phyloP scores from a whole-genome alignment of 371 early-diverging fungal species.

The Rhizopus arrhizus region DNA sequence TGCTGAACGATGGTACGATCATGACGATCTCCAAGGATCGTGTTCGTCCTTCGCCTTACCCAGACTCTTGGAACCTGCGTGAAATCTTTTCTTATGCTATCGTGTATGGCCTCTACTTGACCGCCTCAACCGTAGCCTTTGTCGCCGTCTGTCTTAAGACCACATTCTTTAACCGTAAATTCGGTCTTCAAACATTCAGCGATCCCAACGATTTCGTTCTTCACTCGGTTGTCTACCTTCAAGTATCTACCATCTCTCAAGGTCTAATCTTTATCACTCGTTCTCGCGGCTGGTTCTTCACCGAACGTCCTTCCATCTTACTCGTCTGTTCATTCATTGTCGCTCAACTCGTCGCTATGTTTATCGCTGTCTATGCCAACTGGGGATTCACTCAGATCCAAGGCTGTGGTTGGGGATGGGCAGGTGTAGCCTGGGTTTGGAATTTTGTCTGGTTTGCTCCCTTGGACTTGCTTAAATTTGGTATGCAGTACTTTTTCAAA shows the following conservation, averaged over 20 bases:
- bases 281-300: constrained; percentile 55
- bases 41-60: constrained; percentile 57
- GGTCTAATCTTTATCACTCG: constrained; percentile 63
- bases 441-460: constrained; percentile 75
- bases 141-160: constrained; percentile 46
- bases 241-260: constrained; percentile 62
- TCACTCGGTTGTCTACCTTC: constrained; percentile 60
- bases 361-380: constrained; percentile 61
- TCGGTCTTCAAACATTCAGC: constrained; percentile 29
- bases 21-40: constrained; percentile 64
- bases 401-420: constrained; percentile 60
- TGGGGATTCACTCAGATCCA: constrained; percentile 61
- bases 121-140: constrained; percentile 57
- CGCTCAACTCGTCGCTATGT: constrained; percentile 61
- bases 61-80: constrained; percentile 59
- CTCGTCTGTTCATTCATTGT: constrained; percentile 52
- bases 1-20: constrained; percentile 64
- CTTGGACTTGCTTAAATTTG: constrained; percentile 71
- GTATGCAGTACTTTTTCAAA: constrained; percentile 57
- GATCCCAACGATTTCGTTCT: constrained; percentile 49
- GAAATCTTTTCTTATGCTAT: constrained; percentile 62
- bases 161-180: constrained; percentile 49
- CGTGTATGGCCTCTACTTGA: constrained; percentile 57
- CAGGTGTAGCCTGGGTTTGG: constrained; percentile 72
- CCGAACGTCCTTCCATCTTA: constrained; percentile 56